Evolutionary conservation across 305 asterid species (phyloP), one percentile per base, ranked within the genome.

Genomic region (Stenogyne calaminthoides): DNA sequence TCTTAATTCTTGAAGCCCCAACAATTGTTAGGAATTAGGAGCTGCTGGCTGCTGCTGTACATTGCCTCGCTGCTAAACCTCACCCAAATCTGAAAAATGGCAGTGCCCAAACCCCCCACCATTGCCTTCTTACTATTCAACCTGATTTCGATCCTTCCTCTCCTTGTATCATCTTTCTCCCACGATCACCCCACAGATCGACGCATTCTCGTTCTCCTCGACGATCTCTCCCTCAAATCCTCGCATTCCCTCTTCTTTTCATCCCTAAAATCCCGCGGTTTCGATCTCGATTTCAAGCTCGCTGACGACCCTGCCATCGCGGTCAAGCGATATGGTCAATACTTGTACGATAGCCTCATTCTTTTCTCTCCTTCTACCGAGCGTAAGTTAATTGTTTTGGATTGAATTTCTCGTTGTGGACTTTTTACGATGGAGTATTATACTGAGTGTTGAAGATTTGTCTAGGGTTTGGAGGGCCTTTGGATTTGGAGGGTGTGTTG

Each of bases 221-320:
- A 88, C 74, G 91, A 88, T 73, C 80, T 80, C 20, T 83, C 91
- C 44, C 84, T 88, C 77, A 79, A 85, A 77, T 88, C 91, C 12
- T 88, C 95, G n/a, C 95, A 88, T 74, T 88, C 95, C 56, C 80
- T 86, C 6, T 88, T 84, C 82, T 88, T 88, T 69, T 57, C 73
- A 10, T 71, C 89, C 4, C 85, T 88, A 42, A 78, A 74, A 18
- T 78, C 86, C 54, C 87, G 95, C n/a, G 88, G 95, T 3, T 88
- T 83, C 77, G 79, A 75, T 64, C 85, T 88, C 70, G 95, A 88
- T 76, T 86, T 86, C 85, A 88, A 88, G 89, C 86, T 88, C 74
- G 82, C 89, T 3, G 80, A 81, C 42, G 94, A 88, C 55, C 91
- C 95, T 39, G 64, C 82, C 7, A 61, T 88, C 14, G 54, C 84